Evolutionary conservation across 2,329 filamentous ascomycete genomes (phyloP).

Genomic region (Hymenoscyphus infarciens): DNA sequence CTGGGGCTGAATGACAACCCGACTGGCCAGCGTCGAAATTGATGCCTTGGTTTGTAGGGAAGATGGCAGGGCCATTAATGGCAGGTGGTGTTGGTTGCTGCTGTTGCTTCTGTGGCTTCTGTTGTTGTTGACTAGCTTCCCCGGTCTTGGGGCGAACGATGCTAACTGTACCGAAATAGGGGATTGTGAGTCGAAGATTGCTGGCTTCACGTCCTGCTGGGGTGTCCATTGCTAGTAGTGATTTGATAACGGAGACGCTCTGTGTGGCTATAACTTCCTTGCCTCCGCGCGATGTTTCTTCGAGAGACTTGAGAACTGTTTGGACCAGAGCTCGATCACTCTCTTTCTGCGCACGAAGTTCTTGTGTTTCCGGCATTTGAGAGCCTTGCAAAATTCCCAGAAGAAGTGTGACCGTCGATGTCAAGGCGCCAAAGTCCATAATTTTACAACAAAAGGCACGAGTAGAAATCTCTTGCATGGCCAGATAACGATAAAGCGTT

Average conservation of each 20-base stretch:
- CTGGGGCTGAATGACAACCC: background rate
- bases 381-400: conserved; percentile 26
- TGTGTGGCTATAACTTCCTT: conserved; percentile 29
- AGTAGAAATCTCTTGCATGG: conserved; percentile 20
- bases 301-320: conserved; percentile 25
- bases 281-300: conserved; percentile 18
- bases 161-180: conserved; percentile 34
- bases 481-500: conserved; percentile 29
- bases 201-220: conserved; percentile 16
- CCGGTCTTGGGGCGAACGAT: conserved; percentile 24
- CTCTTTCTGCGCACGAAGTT: conserved; percentile 20
- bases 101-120: background rate
- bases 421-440: conserved; percentile 33
- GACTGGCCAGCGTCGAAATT: background rate
- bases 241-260: conserved; percentile 31
- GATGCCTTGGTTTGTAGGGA: background rate
- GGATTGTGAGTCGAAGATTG: conserved; percentile 33
- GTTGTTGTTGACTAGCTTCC: background rate
- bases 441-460: conserved; percentile 32
- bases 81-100: background rate
- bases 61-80: background rate
- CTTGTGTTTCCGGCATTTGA: conserved; percentile 15
- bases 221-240: conserved; percentile 28
- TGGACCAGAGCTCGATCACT: conserved; percentile 26
- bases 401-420: conserved; percentile 30